Conservation (phyloP, 176 grass and related monocot species). For the Juncus inflexus region DNA sequence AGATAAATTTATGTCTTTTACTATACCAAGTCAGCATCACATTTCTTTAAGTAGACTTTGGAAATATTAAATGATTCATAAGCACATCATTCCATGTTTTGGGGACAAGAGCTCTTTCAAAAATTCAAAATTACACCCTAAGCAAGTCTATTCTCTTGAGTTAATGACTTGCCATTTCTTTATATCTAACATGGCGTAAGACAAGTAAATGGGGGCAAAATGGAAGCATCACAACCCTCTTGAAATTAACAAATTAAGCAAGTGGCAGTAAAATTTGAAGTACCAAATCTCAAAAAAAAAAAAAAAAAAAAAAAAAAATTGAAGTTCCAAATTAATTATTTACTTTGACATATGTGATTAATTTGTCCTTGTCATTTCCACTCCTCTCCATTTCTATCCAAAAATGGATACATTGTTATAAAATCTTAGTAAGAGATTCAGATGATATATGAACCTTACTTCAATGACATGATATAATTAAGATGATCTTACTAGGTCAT, state of each 20-base stretch:
- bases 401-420: constrained; percentile 5
- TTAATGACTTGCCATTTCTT: not conserved
- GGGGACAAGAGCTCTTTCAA: constrained; percentile 54
- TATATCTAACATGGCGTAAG: constrained; percentile 9
- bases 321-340: not conserved
- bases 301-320: not conserved
- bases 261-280: constrained; percentile 16
- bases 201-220: constrained; percentile 26
- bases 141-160: constrained; percentile 22
- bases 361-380: constrained; percentile 11
- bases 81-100: constrained; percentile 66
- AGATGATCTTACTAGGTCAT: too few relatives aligned
- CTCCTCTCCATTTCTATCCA: constrained; percentile 31
- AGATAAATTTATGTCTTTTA: constrained; percentile 27
- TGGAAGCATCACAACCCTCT: constrained; percentile 22
- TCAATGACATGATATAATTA: too few relatives aligned
- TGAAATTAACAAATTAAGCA: constrained; percentile 25
- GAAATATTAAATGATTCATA: constrained; percentile 26
- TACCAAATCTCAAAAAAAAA: not conserved
- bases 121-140: constrained; percentile 35
- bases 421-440: too few relatives aligned
- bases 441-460: too few relatives aligned
- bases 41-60: constrained; percentile 49
- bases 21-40: constrained; percentile 59
- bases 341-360: not conserved